Evolutionary conservation across 306 rosid species (phyloP), one percentile per base, ranked within the genome.

Genomic region (Medicago arabica): DNA sequence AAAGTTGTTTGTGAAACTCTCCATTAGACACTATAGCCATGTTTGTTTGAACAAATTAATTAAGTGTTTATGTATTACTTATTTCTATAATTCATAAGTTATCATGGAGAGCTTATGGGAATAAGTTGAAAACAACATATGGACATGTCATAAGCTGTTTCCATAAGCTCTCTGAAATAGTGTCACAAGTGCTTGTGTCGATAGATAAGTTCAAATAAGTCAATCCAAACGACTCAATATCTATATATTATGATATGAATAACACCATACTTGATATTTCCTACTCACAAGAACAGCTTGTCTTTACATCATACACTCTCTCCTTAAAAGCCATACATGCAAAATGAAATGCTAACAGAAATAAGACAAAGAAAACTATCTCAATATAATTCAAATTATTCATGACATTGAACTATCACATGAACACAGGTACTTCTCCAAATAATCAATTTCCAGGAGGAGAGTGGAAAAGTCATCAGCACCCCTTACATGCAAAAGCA

Each of bases 401-500:
- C 72, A 49, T 47, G 57, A 69, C 34, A 64, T 25, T 79, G 61
- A 71, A 59, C 36, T 80, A 44, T 75, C 73, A 47, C 66, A 66
- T 83, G 80, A 82, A 73, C 39, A 74, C 81, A 93, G 96, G 90
- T 17, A 73, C 66, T 69, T 79, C 54, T 80, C 89, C 59, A 41
- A 86, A 85, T 68, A 79, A 75, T 69, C 87, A 81, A 71, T 73
- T 71, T 69, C 66, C 75, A 34, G 95, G 82, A 79, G 68, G 83
- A 79, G 66, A 78, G 75, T 94, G 98, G 98, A 84, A 76, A 58
- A 86, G 28, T 74, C 98, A 94, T 88, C 62, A 55, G 49, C 93
- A 94, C 84, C 98, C 96, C 5, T 60, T 83, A 71, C 84, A 94
- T 73, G 90, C 95, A 51, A 94, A 88, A 80, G 93, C 57, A 65